phyloP scores from a whole-genome alignment of 345 rosid species.

The Gossypium longicalyx region DNA sequence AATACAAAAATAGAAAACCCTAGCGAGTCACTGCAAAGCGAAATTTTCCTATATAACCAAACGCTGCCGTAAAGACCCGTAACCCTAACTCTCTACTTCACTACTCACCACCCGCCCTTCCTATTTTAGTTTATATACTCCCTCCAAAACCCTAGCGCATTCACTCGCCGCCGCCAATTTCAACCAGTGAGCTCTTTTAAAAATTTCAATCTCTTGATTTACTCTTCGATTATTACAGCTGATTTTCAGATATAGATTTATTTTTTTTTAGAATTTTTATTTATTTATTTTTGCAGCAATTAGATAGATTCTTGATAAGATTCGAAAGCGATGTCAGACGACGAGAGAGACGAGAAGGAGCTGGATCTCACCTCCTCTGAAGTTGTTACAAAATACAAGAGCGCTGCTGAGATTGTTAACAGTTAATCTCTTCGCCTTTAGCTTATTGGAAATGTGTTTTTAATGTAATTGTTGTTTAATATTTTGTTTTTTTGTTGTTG shows the following conservation, averaged over 20 bases:
- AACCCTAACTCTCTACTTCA: background rate
- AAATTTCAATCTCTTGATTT: background rate
- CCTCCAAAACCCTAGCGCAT: background rate
- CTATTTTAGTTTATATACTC: background rate
- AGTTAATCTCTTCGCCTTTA: conserved; percentile 36
- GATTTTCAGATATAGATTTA: background rate
- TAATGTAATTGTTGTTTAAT: background rate
- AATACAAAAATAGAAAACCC: background rate
- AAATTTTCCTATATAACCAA: conserved; percentile 1
- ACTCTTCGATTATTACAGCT: background rate
- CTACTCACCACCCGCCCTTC: background rate
- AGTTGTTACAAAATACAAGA: conserved; percentile 90
- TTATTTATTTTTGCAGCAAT: background rate
- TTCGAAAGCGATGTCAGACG: conserved; percentile 74
- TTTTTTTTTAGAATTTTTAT: background rate
- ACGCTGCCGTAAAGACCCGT: background rate
- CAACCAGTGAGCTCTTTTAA: background rate
- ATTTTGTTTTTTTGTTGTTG: background rate
- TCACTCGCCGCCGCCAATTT: background rate
- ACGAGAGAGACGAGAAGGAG: conserved; percentile 96
- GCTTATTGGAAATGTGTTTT: background rate
- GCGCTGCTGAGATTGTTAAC: conserved; percentile 91
- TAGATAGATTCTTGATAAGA: conserved; percentile 7
- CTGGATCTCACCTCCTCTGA: conserved; percentile 86
- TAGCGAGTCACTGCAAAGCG: background rate